Conservation (phyloP, 495 filamentous ascomycete species). For the Penicillium turbatum region DNA sequence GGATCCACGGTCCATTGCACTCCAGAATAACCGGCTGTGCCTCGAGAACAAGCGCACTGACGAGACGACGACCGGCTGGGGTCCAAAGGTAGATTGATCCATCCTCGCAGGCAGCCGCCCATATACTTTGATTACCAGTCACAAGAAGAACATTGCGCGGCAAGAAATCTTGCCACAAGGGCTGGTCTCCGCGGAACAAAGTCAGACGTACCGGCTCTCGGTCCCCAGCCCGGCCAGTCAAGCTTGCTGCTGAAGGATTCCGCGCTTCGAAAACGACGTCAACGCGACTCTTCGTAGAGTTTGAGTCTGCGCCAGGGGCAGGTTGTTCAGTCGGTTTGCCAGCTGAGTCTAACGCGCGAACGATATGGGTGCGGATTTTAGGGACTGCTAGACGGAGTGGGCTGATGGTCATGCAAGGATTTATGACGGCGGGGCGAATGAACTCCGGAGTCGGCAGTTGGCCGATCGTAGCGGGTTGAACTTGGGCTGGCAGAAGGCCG, state of each 20-base stretch:
- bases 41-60: constrained; percentile 81
- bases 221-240: constrained; percentile 54
- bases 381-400: constrained; percentile 89
- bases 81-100: constrained; percentile 92
- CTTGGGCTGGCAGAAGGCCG: constrained; percentile 64
- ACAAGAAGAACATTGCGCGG: constrained; percentile 77
- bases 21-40: constrained; percentile 92
- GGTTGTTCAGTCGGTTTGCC: constrained; percentile 47
- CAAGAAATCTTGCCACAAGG: constrained; percentile 90
- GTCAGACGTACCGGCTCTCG: constrained; percentile 80
- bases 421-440: constrained; percentile 80
- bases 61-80: constrained; percentile 80
- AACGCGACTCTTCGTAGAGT: constrained; percentile 48
- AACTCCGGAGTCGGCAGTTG: constrained; percentile 76
- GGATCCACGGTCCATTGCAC: constrained; percentile 79
- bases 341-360: constrained; percentile 47
- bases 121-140: constrained; percentile 85
- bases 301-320: constrained; percentile 50
- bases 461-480: constrained; percentile 50
- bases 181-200: constrained; percentile 74
- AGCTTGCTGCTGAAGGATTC: constrained; percentile 57
- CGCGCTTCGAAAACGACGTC: constrained; percentile 68
- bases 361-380: constrained; percentile 75
- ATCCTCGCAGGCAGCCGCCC: constrained; percentile 90
- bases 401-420: constrained; percentile 71